Percentiles rank a stretch among this genome's conserved stretches.
Evolutionary conservation across 768 basidiomycete species (phyloP).

Genomic region (Tylopilus plumbeoviolaceoides): DNA sequence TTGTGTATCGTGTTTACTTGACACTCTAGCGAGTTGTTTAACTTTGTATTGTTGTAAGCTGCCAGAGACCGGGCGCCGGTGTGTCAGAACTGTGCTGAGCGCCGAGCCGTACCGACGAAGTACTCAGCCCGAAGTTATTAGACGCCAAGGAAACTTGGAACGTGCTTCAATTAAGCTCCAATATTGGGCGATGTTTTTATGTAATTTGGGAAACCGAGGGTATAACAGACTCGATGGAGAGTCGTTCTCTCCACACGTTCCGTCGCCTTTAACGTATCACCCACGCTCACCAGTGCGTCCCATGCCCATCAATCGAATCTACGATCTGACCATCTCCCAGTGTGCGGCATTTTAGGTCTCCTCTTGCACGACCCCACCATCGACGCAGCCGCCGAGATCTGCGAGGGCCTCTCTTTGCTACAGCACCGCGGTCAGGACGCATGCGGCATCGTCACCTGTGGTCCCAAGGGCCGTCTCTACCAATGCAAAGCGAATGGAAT

Average conservation of each 20-base stretch:
- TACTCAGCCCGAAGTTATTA: too few species aligned
- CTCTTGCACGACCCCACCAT: slow-evolving; percentile 72
- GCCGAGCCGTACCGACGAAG: too few species aligned
- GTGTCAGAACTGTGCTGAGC: too few species aligned
- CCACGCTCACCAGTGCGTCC: slow-evolving; percentile 28
- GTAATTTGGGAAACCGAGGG: too few species aligned
- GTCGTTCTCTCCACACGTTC: slow-evolving; percentile 6
- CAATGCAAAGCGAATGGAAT: slow-evolving; percentile 99
- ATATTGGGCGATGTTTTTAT: too few species aligned
- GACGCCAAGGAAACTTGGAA: too few species aligned
- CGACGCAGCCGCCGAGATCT: slow-evolving; percentile 84
- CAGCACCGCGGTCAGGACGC: slow-evolving; percentile 99
- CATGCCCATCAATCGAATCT: background rate
- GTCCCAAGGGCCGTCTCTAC: slow-evolving; percentile 89
- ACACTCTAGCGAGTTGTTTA: too few species aligned
- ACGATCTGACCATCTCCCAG: slow-evolving; percentile 26
- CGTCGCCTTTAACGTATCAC: background rate
- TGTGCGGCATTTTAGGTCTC: slow-evolving; percentile 94
- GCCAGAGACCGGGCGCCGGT: too few species aligned
- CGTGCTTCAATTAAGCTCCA: too few species aligned
- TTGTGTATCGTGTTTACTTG: too few species aligned
- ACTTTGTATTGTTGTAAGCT: too few species aligned
- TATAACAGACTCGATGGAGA: background rate
- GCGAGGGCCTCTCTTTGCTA: slow-evolving; percentile 90
- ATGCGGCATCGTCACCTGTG: slow-evolving; percentile 95